These are phyloP conservation scores for Trichoderma koningii DNA, from an alignment of 2,329 filamentous ascomycete genomes.

Conservation along the genomic window DNA sequence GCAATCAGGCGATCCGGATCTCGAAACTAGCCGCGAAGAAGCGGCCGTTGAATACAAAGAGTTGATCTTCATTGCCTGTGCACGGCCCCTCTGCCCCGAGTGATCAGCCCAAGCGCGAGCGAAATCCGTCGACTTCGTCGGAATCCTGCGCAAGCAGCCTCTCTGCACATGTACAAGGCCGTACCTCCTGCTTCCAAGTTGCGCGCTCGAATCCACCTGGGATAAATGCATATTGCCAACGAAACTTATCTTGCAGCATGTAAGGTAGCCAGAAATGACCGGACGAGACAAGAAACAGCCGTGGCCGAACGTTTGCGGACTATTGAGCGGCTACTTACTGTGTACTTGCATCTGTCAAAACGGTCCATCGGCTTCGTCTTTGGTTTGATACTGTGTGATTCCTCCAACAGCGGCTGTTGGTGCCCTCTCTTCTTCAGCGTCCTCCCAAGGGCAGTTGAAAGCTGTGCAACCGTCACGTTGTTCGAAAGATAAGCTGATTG, in stretches of 20 bases:
- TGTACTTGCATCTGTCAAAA: neutral
- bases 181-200: slow-evolving; percentile 12
- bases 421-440: neutral
- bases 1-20: slow-evolving; percentile 22
- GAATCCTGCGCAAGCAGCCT: slow-evolving; percentile 5
- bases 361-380: neutral
- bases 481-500: slow-evolving; percentile 24
- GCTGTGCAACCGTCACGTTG: slow-evolving; percentile 25
- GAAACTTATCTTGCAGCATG: neutral
- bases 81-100: neutral
- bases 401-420: neutral
- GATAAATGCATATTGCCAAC: neutral
- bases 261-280: neutral
- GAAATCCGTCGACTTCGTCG: neutral
- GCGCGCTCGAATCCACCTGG: neutral
- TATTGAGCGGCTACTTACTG: slow-evolving; percentile 2
- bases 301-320: neutral
- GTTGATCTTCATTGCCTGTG: neutral
- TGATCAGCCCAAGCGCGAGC: slow-evolving; percentile 12
- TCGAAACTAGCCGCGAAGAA: slow-evolving; percentile 6
- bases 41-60: neutral
- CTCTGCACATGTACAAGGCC: neutral
- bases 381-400: slow-evolving; percentile 2
- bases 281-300: neutral
- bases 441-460: neutral